Evolutionary conservation across 2,329 filamentous ascomycete species (phyloP).

Genomic region (Fonsecaea multimorphosa): DNA sequence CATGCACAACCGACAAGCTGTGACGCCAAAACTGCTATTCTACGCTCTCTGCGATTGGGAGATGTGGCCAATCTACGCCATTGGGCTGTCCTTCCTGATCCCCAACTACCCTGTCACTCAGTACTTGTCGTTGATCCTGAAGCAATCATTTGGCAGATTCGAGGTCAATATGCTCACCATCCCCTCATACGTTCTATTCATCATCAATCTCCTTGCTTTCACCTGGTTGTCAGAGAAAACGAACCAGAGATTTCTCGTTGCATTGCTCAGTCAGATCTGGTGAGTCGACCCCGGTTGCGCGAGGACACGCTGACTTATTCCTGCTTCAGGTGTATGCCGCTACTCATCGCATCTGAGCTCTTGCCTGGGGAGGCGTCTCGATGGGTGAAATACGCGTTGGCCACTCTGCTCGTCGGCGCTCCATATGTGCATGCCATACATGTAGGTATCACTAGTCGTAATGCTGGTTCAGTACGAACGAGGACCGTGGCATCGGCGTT

Average conservation of each 20-base stretch:
- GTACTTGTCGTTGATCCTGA: conserved; percentile 66
- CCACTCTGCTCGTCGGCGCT: conserved; percentile 59
- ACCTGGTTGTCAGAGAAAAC: conserved; percentile 58
- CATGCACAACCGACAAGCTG: conserved; percentile 39
- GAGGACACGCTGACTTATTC: background rate
- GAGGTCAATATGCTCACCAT: conserved; percentile 68
- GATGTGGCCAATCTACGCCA: conserved; percentile 60
- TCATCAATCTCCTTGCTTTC: conserved; percentile 61
- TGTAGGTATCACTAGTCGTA: conserved; percentile 49
- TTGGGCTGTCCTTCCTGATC: conserved; percentile 51
- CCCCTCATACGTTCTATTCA: conserved; percentile 46
- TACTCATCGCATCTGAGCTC: conserved; percentile 59
- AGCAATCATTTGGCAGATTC: conserved; percentile 63
- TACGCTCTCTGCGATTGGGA: conserved; percentile 59
- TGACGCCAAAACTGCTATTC: conserved; percentile 56
- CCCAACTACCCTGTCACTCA: conserved; percentile 43
- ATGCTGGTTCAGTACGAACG: conserved; percentile 48
- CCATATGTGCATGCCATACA: conserved; percentile 64
- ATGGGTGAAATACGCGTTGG: conserved; percentile 59
- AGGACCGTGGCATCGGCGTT: conserved; percentile 47
- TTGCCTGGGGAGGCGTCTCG: conserved; percentile 52
- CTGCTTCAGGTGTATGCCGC: conserved; percentile 47
- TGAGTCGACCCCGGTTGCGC: conserved; percentile 28
- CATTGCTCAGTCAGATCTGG: conserved; percentile 59
- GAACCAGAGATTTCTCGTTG: conserved; percentile 51